These are phyloP conservation scores for Exserohilum turcica DNA, from an alignment of 2,329 filamentous ascomycete genomes.

Conservation along the genomic window DNA sequence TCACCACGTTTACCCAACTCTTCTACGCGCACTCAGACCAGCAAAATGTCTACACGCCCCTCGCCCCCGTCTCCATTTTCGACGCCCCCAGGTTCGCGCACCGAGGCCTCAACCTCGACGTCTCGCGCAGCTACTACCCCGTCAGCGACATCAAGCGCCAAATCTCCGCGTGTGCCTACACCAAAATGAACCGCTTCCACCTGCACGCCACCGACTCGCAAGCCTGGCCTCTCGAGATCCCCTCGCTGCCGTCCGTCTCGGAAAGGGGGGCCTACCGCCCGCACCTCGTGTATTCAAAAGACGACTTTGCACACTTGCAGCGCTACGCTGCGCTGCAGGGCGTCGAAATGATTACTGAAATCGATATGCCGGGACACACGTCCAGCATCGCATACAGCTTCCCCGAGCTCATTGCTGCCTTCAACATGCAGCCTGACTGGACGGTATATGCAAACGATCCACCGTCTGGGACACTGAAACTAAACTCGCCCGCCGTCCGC, in stretches of 20 bases:
- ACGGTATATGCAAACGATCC: slow-evolving; percentile 59
- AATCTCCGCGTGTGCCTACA: slow-evolving; percentile 77
- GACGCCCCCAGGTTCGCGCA: slow-evolving; percentile 77
- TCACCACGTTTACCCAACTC: slow-evolving; percentile 78
- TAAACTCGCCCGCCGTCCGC: slow-evolving; percentile 73
- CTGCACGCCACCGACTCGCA: slow-evolving; percentile 83
- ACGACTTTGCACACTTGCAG: slow-evolving; percentile 70
- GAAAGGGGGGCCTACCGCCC: slow-evolving; percentile 73
- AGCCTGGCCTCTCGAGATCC: slow-evolving; percentile 83
- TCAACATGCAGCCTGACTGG: slow-evolving; percentile 61
- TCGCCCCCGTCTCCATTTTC: slow-evolving; percentile 72
- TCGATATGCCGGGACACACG: slow-evolving; percentile 82
- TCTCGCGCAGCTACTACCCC: slow-evolving; percentile 73
- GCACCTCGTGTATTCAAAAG: slow-evolving; percentile 69
- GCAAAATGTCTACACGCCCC: slow-evolving; percentile 65
- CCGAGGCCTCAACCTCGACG: slow-evolving; percentile 80
- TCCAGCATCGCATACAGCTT: slow-evolving; percentile 68
- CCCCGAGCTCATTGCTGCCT: slow-evolving; percentile 73
- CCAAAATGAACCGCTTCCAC: slow-evolving; percentile 83
- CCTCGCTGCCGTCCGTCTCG: slow-evolving; percentile 72
- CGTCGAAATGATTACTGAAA: slow-evolving; percentile 74
- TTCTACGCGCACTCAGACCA: slow-evolving; percentile 73
- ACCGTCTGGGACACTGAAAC: slow-evolving; percentile 68
- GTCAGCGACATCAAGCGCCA: slow-evolving; percentile 71
- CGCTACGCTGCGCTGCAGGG: slow-evolving; percentile 71